Evolutionary conservation across 2,329 filamentous ascomycete genomes (phyloP).

Genomic region (Aspergillus proliferans): DNA sequence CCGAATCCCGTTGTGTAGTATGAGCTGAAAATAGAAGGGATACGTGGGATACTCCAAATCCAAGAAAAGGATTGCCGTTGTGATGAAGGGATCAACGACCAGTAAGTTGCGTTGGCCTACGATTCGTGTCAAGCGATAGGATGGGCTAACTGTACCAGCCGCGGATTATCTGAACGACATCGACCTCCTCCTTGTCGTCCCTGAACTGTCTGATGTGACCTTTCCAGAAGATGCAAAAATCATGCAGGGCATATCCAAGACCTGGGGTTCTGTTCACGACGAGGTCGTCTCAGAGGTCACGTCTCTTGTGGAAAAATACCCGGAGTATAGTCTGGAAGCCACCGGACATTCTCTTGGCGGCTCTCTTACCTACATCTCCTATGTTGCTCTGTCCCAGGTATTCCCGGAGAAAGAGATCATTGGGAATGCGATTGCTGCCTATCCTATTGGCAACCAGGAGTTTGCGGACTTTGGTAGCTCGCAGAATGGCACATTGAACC

Average conservation of each 20-base stretch:
- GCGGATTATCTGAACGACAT: slow-evolving; percentile 22
- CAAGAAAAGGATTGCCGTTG: slow-evolving; percentile 22
- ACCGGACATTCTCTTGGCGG: slow-evolving; percentile 28
- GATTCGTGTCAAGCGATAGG: not conserved
- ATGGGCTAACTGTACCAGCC: slow-evolving; percentile 4
- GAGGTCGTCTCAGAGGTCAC: slow-evolving; percentile 23
- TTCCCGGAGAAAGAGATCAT: slow-evolving; percentile 23
- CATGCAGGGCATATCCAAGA: slow-evolving; percentile 21
- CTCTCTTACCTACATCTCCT: slow-evolving; percentile 26
- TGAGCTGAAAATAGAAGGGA: slow-evolving; percentile 10
- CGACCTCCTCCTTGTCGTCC: slow-evolving; percentile 17
- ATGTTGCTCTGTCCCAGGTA: slow-evolving; percentile 25
- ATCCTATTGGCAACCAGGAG: slow-evolving; percentile 24
- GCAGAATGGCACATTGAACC: slow-evolving; percentile 18
- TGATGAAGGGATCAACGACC: slow-evolving; percentile 26
- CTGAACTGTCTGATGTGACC: slow-evolving; percentile 20
- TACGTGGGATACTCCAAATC: slow-evolving; percentile 22
- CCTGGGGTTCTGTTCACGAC: slow-evolving; percentile 25
- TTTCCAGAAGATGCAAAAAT: slow-evolving; percentile 22
- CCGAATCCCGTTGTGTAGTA: not conserved
- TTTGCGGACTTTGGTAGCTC: slow-evolving; percentile 19
- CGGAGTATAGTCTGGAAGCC: slow-evolving; percentile 23
- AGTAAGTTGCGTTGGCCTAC: slow-evolving; percentile 5
- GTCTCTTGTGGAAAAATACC: slow-evolving; percentile 19
- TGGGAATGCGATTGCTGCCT: slow-evolving; percentile 27